Evolutionary conservation across 2,329 filamentous ascomycete species (phyloP), one percentile per base, ranked within the genome.

Genomic region (Colletotrichum chrysophilum): DNA sequence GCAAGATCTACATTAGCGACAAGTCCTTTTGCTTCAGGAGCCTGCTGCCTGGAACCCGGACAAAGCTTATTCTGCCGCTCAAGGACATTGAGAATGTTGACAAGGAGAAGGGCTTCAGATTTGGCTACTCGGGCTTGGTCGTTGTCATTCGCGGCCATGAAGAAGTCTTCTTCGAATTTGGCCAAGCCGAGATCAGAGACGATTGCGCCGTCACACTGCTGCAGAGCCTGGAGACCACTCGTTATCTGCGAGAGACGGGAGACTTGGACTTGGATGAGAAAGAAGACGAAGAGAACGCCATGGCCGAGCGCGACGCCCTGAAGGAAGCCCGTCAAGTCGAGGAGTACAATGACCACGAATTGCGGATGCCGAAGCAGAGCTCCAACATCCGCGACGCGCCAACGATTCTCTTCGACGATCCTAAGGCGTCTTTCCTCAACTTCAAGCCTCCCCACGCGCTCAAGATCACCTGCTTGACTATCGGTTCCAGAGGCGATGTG

Each of bases 131-230:
- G 24, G 97, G 96, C 7, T 89, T 99, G 55, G 95, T 98, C 0
- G 88, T 98, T n/a, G 94, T 98, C 6, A 97, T 99, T 78, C 93
- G 94, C 69, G 97, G 96, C 1, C 95, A 98, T 77, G 97, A 98
- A 83, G 97, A 98, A 84, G 87, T 99, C 1, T 98, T 98, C 84
- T 98, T 99, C 80, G 96, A 99, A 83, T 98, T 98, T 81, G 91
- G 91, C 68, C 91, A 93, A 64, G 88, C 91, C 2, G 96, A 96
- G 38, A 89, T 93, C 73, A 93, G 97, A 70, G 96, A 99, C 80
- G 96, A 98, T 83, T 98, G 96, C 81, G 92, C 94, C 3, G 91
- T 98, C 34, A 97, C 94, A 7, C 84, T 98, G 21, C 88, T 97
- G 52, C 93, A 94, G 74, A 92, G 91, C 69, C 87, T 98, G 2